Conservation (phyloP, 2,329 filamentous ascomycete species). For the Gnomoniopsis smithogilvyi region DNA sequence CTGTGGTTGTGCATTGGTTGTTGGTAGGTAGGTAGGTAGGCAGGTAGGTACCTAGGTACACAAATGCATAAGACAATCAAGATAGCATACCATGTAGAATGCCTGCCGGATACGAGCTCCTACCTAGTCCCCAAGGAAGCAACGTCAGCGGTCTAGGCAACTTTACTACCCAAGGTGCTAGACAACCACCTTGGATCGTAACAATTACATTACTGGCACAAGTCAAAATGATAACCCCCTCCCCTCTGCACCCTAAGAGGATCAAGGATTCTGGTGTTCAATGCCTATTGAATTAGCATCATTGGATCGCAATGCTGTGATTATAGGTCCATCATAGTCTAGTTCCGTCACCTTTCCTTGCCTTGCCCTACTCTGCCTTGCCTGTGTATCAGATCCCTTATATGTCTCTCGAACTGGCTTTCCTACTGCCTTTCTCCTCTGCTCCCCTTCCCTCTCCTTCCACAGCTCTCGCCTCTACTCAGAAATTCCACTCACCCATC, state of each 20-base stretch:
- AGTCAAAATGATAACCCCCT: no score
- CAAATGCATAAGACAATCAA: background rate
- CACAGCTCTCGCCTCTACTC: no score
- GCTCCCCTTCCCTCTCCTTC: background rate
- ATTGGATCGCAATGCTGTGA: slow-evolving; percentile 1
- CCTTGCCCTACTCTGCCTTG: slow-evolving; percentile 3
- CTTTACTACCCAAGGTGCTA: no score
- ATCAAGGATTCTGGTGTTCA: no score
- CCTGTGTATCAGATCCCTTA: slow-evolving; percentile 5
- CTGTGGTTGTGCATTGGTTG: background rate
- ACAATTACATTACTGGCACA: no score
- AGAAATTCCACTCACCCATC: no score
- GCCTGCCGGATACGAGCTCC: background rate
- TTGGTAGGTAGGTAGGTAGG: background rate
- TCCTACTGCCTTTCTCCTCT: background rate
- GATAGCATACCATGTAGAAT: background rate
- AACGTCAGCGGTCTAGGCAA: slow-evolving; percentile 12
- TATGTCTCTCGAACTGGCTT: background rate
- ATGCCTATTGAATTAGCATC: no score
- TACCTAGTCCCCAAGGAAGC: background rate
- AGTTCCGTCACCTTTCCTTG: background rate
- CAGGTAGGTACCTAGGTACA: background rate
- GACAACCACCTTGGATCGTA: no score
- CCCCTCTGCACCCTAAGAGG: no score
- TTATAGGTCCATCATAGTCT: slow-evolving; percentile 12